Base-by-base conservation (phyloP, 2,329 filamentous ascomycete genomes). In the Nannizziopsis arthrosporioides region DNA sequence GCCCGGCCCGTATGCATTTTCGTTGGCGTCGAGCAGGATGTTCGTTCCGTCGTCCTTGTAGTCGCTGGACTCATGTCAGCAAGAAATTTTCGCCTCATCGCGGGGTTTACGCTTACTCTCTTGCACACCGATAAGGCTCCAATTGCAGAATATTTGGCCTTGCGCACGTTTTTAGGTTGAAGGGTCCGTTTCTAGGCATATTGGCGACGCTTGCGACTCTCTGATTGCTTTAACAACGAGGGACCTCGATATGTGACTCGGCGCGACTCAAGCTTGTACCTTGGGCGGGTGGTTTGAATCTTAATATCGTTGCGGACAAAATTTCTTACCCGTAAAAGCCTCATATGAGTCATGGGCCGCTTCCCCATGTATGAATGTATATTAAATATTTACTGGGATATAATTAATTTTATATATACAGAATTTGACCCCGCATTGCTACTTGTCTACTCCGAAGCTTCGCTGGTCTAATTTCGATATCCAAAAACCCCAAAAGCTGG, bases 41-140 rank as follows among this genome's bases (percentile, higher is more conserved):
- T 96, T 96, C 51, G 81, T 90, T 57, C 92, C 92, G 63, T 98
- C 85, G 65, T 98, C 90, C 72, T 98, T 95, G 77, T 98, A 96
- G 76, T 98, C 92, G 71, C 87, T 93, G 3, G 62, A 61, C 44
- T 58, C 54, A 55, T 60, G 57, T 62, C 56, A 70, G 56, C 45
- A 37, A 22, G 12, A 37, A 22, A 46, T 35, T 19, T 48, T 38
- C 47, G 36, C 14, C 54, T 48, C 45, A 49, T 47, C 39, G 40
- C 48, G 37, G 49, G 45, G 42, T 44, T 51, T 48, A 44, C 50
- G 68, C 81, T 68, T 71, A 87, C 84, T 90, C 85, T 75, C 85
- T 71, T 22, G 85, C 85, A 63, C 85, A 90, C 50, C 85, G 80
- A 62, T 90, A 90, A 35, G 85, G 85, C 60, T 87, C 75, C 42